Conservation (phyloP, 176 grass and related monocot genomes). For the Phoenix dactylifera region DNA sequence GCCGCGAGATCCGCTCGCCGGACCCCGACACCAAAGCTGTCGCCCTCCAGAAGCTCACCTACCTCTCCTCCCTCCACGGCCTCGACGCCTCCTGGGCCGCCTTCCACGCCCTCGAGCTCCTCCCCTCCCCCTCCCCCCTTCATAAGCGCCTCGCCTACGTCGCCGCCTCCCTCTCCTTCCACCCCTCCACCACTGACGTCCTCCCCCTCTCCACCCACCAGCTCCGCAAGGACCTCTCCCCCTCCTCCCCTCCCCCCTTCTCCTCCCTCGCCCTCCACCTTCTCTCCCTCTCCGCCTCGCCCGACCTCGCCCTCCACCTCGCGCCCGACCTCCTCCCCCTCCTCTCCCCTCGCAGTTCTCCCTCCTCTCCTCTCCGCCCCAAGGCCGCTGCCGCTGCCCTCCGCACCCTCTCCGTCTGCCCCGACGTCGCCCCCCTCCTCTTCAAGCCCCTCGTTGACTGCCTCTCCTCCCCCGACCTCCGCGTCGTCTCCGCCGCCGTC, state of each 20-base stretch:
- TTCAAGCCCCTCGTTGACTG: slow-evolving; percentile 92
- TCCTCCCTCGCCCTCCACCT: slow-evolving; percentile 41
- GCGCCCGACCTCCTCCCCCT: slow-evolving; percentile 61
- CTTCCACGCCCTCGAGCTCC: slow-evolving; percentile 80
- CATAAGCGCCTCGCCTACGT: slow-evolving; percentile 76
- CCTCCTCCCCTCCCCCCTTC: slow-evolving; percentile 26
- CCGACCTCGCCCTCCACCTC: slow-evolving; percentile 55
- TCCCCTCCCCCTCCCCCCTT: slow-evolving; percentile 50
- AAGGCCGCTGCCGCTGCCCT: slow-evolving; percentile 53
- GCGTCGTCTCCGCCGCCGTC: slow-evolving; percentile 43
- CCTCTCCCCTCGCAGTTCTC: slow-evolving; percentile 19
- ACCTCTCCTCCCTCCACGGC: slow-evolving; percentile 68
- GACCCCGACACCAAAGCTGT: slow-evolving; percentile 52
- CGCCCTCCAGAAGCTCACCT: slow-evolving; percentile 82
- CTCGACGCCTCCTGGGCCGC: slow-evolving; percentile 48
- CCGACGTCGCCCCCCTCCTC: slow-evolving; percentile 46
- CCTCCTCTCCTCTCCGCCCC: slow-evolving; percentile 26
- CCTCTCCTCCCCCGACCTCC: slow-evolving; percentile 55
- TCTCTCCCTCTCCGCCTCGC: slow-evolving; percentile 56
- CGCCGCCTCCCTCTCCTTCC: slow-evolving; percentile 65
- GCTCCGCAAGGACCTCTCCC: slow-evolving; percentile 75
- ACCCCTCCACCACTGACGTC: slow-evolving; percentile 69
- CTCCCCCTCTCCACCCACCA: slow-evolving; percentile 74
- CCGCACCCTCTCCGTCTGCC: slow-evolving; percentile 44
- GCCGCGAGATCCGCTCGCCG: slow-evolving; percentile 67